Evolutionary conservation across 345 rosid genomes (phyloP), one percentile per base, ranked within the genome.

Genomic region (Euphorbia peplus): DNA sequence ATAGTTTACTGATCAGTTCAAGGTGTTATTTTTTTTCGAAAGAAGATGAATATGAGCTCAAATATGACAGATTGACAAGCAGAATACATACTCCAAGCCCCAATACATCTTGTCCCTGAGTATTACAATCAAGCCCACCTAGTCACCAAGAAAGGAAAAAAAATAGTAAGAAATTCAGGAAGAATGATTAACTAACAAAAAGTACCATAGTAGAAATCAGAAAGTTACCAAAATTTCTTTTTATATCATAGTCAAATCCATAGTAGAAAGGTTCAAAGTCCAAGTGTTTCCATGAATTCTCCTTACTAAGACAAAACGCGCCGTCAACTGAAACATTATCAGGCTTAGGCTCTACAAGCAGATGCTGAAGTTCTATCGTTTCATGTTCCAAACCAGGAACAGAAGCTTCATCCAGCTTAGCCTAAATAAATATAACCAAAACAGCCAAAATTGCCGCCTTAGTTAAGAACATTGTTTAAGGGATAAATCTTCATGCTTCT

Each of bases 71-170:
- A 48, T 68, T 55, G 51, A 58, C 26, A 59, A 75, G 39, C 63
- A 73, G 67, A 69, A 68, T 39, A 80, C 93, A 70, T 87, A 88
- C 98, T 54, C 87, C 92, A 54, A 87, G 84, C 75, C 81, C 87
- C 28, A 86, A 70, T 65, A 73, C 91, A 59, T 79, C 81, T 67
- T 81, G 89, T 60, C 75, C 80, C 57, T 13, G 85, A 70, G 75
- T 63, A 72, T 54, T 60, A 71, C 74, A 76, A 65, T 82, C 79
- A 68, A 84, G 75, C 73, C 84, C 93, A 81, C 93, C 95, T 88
- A 55, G 57, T 53, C 52, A 44, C 73, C 54, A n/a, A 75, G 65
- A 35, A 68, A 24, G 32, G 15, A 19, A 21, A 37, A 7, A 54
- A 70, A 28, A 54, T 21, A 42, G 62, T 32, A 39, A 3, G 18